Evolutionary conservation across 164 flowering plant species (phyloP).

Genomic region (Stephania japonica): DNA sequence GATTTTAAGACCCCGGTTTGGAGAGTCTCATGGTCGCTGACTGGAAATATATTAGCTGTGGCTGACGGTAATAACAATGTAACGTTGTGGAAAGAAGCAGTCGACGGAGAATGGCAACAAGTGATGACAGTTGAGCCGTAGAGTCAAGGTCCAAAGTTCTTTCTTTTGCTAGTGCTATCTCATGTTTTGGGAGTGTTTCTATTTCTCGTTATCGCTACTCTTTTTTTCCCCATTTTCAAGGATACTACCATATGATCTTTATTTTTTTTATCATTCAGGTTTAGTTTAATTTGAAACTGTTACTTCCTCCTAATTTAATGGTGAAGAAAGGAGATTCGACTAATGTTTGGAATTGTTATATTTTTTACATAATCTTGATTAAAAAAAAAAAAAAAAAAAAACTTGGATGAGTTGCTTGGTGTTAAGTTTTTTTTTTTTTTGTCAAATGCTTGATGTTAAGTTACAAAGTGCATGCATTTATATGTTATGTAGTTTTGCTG

Average conservation of each 20-base stretch:
- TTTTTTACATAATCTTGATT: too few relatives aligned
- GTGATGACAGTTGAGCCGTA: slow-evolving; percentile 40
- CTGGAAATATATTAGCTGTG: slow-evolving; percentile 49
- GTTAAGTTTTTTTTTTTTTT: too few relatives aligned
- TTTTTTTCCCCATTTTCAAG: neutral
- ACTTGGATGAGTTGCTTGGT: too few relatives aligned
- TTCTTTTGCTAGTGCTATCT: slow-evolving; percentile 5
- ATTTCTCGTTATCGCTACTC: neutral
- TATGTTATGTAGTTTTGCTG: too few relatives aligned
- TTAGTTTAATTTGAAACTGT: neutral
- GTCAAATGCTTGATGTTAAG: too few relatives aligned
- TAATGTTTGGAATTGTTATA: too few relatives aligned
- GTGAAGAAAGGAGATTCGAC: too few relatives aligned
- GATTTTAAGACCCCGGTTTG: slow-evolving; percentile 47
- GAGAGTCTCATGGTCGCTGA: slow-evolving; percentile 54
- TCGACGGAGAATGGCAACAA: slow-evolving; percentile 53
- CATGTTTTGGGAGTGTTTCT: slow-evolving; percentile 5
- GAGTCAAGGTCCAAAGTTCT: slow-evolving; percentile 7
- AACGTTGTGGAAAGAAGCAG: slow-evolving; percentile 53
- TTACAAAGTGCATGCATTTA: too few relatives aligned
- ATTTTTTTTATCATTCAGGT: neutral
- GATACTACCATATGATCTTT: neutral
- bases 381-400: too few relatives aligned
- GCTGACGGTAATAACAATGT: slow-evolving; percentile 44
- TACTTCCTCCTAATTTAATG: too few relatives aligned